A percentile compares a stretch with the other conserved stretches of the same genome.
phyloP scores from a whole-genome alignment of 2,329 filamentous ascomycete genomes.

The Delphinella strobiligena region DNA sequence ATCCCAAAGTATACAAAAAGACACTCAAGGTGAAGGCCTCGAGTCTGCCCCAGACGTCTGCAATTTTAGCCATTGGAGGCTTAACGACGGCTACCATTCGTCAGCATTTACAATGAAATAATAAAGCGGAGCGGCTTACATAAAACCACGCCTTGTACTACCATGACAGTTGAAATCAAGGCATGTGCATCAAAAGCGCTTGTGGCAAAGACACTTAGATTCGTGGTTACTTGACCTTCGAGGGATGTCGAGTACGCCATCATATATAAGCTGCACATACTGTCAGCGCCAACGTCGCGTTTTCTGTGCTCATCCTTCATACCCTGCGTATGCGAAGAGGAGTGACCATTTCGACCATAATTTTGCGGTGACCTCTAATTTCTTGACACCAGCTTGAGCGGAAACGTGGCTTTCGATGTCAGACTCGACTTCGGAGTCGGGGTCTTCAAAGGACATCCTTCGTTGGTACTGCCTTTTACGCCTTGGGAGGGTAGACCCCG shows the following conservation, averaged over 20 bases:
- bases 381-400: slow-evolving; percentile 36
- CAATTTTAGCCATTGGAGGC: slow-evolving; percentile 49
- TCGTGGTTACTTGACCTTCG: slow-evolving; percentile 50
- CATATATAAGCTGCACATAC: slow-evolving; percentile 28
- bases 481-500: slow-evolving; percentile 3
- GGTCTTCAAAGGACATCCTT: slow-evolving; percentile 1
- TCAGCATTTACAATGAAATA: too few species aligned
- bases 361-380: slow-evolving; percentile 35
- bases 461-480: slow-evolving; percentile 4
- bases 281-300: not conserved
- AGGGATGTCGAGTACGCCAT: slow-evolving; percentile 57
- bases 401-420: slow-evolving; percentile 12
- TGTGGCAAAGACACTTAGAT: slow-evolving; percentile 52
- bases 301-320: slow-evolving; percentile 3
- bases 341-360: slow-evolving; percentile 37
- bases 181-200: slow-evolving; percentile 54
- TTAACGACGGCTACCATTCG: slow-evolving; percentile 40
- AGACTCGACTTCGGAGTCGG: slow-evolving; percentile 3
- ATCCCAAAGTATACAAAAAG: slow-evolving; percentile 43
- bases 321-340: slow-evolving; percentile 34
- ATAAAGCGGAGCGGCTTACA: too few species aligned
- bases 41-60: slow-evolving; percentile 50
- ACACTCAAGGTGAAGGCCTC: slow-evolving; percentile 46
- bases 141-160: slow-evolving; percentile 53
- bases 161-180: slow-evolving; percentile 51